Evolutionary conservation across 1,284 basidiomycete species (phyloP).

Genomic region (Veloboletus limbatus): DNA sequence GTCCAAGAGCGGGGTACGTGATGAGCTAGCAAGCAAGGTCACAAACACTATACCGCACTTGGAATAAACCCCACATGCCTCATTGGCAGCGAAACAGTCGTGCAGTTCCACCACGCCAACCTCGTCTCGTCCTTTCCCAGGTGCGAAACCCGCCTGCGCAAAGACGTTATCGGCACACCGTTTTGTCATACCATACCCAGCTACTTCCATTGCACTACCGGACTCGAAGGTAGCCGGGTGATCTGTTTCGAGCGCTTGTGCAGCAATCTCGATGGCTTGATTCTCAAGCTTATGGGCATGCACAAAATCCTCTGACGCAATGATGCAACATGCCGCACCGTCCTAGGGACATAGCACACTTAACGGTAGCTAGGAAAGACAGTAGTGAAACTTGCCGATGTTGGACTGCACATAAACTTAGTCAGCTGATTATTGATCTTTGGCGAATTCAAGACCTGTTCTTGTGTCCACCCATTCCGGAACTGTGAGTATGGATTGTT

Average conservation of each 20-base stretch:
- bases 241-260: constrained; percentile 65
- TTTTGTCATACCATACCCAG: constrained; percentile 76
- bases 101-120: constrained; percentile 85
- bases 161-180: constrained; percentile 72
- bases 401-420: constrained; percentile 84
- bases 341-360: constrained; percentile 38
- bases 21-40: constrained; percentile 46
- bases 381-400: constrained; percentile 45
- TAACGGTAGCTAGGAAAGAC: not conserved
- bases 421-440: constrained; percentile 74
- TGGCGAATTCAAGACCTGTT: constrained; percentile 64
- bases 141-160: constrained; percentile 61
- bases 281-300: constrained; percentile 73
- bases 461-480: constrained; percentile 70
- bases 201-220: constrained; percentile 66
- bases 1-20: constrained; percentile 76
- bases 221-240: constrained; percentile 59
- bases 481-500: constrained; percentile 89
- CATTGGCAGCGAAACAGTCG: constrained; percentile 80
- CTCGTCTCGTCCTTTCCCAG: constrained; percentile 63
- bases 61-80: constrained; percentile 30
- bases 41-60: not conserved
- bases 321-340: constrained; percentile 70
- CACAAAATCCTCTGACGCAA: constrained; percentile 81
- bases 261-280: constrained; percentile 80